A percentile compares a stretch with the other conserved stretches of the same genome.
phyloP scores from a whole-genome alignment of 345 rosid genomes.

The Hypericum perforatum region DNA sequence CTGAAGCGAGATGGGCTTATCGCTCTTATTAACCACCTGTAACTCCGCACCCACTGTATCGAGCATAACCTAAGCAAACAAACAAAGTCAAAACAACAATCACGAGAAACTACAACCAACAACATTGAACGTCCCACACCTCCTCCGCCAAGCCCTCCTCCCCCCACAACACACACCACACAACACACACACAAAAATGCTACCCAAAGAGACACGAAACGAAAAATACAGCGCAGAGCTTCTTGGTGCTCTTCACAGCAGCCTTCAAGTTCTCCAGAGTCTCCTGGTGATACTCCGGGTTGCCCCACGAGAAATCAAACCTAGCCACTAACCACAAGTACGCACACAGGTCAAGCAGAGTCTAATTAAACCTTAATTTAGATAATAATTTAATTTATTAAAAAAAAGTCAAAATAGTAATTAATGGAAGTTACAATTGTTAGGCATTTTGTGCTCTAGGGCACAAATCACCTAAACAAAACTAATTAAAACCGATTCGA shows the following conservation, averaged over 20 bases:
- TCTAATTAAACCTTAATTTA: background rate
- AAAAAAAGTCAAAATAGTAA: no score
- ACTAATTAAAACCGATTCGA: background rate
- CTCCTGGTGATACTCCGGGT: constrained; percentile 69
- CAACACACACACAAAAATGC: no score
- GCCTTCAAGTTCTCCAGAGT: constrained; percentile 67
- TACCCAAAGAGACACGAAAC: background rate
- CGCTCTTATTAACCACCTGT: constrained; percentile 75
- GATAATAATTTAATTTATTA: no score
- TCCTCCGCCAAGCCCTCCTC: no score
- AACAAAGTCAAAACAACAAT: no score
- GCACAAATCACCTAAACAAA: no score
- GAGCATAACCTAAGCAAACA: constrained; percentile 71
- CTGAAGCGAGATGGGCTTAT: constrained; percentile 59
- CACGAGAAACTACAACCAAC: no score
- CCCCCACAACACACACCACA: no score
- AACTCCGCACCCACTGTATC: constrained; percentile 92
- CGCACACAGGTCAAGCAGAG: constrained; percentile 6
- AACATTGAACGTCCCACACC: no score
- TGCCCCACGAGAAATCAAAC: constrained; percentile 89
- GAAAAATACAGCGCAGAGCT: constrained; percentile 76
- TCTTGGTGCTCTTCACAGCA: constrained; percentile 72
- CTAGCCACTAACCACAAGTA: constrained; percentile 49
- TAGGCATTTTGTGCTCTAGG: no score
- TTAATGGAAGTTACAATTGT: no score